phyloP scores from a whole-genome alignment of 805 yeast species.

The Kluyveromyces starmeri region DNA sequence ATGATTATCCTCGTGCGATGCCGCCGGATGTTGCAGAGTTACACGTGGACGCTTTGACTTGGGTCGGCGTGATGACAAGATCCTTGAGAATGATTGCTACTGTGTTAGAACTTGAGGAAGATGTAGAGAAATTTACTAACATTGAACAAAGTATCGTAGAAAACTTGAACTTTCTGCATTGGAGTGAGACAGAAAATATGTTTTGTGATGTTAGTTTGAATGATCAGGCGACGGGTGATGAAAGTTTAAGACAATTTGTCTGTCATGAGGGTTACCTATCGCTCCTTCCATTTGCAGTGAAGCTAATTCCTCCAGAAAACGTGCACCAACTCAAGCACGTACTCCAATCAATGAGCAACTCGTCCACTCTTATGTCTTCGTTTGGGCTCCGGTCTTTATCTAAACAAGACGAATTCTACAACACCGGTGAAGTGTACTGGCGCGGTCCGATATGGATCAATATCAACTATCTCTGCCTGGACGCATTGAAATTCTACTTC shows the following conservation, averaged over 20 bases:
- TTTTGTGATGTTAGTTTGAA: conserved; percentile 82
- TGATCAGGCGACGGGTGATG: conserved; percentile 46
- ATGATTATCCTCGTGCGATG: conserved; percentile 85
- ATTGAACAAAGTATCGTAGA: conserved; percentile 48
- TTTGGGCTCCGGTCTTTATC: conserved; percentile 81
- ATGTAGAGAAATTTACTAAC: conserved; percentile 41
- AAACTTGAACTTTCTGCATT: conserved; percentile 68
- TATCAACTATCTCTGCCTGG: conserved; percentile 75
- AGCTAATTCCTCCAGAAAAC: conserved; percentile 41
- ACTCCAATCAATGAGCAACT: conserved; percentile 53
- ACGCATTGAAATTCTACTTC: conserved; percentile 53
- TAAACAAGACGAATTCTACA: conserved; percentile 52
- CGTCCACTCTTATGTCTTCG: conserved; percentile 64
- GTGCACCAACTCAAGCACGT: conserved; percentile 42
- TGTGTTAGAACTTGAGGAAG: conserved; percentile 49
- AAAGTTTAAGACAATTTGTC: conserved; percentile 43
- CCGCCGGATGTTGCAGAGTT: conserved; percentile 82
- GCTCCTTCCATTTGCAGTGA: conserved; percentile 73
- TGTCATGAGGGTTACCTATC: conserved; percentile 89
- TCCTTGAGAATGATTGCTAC: conserved; percentile 69
- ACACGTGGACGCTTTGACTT: conserved; percentile 79
- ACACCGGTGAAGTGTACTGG: conserved; percentile 89
- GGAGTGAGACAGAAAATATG: conserved; percentile 57
- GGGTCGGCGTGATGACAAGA: conserved; percentile 91
- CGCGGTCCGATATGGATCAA: conserved; percentile 90